Base-by-base conservation (phyloP, 2,329 filamentous ascomycete species). In the Zalaria sp. region DNA sequence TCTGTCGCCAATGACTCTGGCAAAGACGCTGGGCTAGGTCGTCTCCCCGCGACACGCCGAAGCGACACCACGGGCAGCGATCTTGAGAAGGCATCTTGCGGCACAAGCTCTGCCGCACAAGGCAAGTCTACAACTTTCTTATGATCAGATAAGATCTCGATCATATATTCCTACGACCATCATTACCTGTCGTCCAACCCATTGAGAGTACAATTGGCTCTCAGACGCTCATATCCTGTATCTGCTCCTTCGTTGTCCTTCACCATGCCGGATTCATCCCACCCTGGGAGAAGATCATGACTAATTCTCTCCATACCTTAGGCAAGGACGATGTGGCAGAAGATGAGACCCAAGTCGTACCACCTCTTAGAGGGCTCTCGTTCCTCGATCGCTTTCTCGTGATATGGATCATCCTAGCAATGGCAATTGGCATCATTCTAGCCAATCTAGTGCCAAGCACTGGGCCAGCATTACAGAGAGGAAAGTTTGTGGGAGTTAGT, bases 371-470 rank as follows among this genome's bases (percentile, higher is more conserved):
- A 51, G 62, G 56, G 3, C 59, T 68, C 27, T 62, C 59, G 1
- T 63, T 62, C 41, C 59, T 68, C 25, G 66, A 69, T 49, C 56
- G 63, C 1, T 63, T 66, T 40, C 59, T 69, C 10, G 66, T 64
- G 4, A 40, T 69, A 29, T 68, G 83, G 83, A 88, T 89, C 45
- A 66, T 89, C 26, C 69, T 89, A 0, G 81, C 83, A 37, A 91
- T 91, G 78, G 68, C 72, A 1, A 60, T 86, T 5, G 83, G 84
- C 3, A 79, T 91, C 35, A 62, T 88, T 1, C 62, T 89, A 0
- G 83, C 81, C 4, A 88, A 88, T 58, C 83, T 87, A 46, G 80
- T 83, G 1, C 71, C 75, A 0, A 65, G 64, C 25, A 74, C 74
- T 1, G 77, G 73, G 0, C 69, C 69, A 0, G 72, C 77, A 0